Conservation (phyloP, 768 basidiomycete genomes). For the Auricularia sp. region DNA sequence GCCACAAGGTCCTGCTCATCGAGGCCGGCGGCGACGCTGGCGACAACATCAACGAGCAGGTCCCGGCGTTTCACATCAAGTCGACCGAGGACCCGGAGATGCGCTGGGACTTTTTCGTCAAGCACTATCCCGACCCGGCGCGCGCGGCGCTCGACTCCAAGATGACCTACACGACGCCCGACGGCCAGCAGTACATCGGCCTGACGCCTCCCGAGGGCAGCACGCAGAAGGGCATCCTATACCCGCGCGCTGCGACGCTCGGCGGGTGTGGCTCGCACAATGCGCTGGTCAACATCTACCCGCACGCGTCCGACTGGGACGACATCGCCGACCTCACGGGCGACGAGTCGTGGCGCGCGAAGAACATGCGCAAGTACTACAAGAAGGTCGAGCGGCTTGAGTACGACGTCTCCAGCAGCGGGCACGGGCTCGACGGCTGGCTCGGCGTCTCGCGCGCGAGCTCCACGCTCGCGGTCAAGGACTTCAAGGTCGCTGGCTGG, state of each 20-base stretch:
- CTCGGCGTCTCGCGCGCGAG: neutral
- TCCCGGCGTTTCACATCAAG: neutral
- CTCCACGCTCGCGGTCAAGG: neutral
- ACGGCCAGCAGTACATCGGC: neutral
- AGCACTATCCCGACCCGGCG: neutral
- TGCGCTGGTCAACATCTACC: neutral
- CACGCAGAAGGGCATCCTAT: neutral
- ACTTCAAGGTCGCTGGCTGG: neutral
- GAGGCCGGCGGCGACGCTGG: neutral
- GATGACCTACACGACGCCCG: neutral
- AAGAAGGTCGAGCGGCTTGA: neutral
- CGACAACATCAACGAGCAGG: neutral
- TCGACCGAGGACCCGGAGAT: neutral
- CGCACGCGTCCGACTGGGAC: neutral
- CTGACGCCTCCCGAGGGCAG: neutral
- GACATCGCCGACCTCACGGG: neutral
- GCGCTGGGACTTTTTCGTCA: neutral
- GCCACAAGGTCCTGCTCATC: neutral
- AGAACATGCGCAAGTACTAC: neutral
- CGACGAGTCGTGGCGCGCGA: neutral
- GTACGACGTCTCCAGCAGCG: neutral
- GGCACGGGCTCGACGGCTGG: neutral
- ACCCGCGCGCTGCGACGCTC: neutral
- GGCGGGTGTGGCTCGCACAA: neutral
- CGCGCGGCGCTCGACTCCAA: neutral